These are phyloP conservation scores for Cyberlindnera suaveolens DNA, from an alignment of 805 yeast genomes.

Conservation along the genomic window DNA sequence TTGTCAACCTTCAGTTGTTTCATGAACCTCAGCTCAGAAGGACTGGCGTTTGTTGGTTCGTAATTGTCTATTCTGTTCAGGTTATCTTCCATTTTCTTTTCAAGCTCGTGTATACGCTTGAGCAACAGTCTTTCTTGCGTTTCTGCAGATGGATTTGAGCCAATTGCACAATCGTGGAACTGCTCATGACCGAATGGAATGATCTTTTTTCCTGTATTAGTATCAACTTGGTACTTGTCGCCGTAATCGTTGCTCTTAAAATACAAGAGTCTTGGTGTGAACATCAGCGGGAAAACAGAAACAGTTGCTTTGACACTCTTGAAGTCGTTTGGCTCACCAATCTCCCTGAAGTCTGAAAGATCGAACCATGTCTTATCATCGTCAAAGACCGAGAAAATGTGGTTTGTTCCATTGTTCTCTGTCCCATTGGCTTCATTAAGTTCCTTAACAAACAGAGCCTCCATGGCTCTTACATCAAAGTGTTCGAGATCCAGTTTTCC, in stretches of 20 bases:
- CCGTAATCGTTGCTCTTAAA: slow-evolving; percentile 54
- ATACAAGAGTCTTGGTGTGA: slow-evolving; percentile 65
- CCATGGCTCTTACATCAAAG: slow-evolving; percentile 56
- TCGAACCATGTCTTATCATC: slow-evolving; percentile 59
- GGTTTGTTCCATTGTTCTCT: slow-evolving; percentile 5
- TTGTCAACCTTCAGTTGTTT: slow-evolving; percentile 19
- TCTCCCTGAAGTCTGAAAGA: slow-evolving; percentile 53
- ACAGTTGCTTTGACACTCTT: slow-evolving; percentile 35
- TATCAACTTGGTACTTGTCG: slow-evolving; percentile 33
- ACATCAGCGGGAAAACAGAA: slow-evolving; percentile 53
- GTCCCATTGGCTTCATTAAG: slow-evolving; percentile 5
- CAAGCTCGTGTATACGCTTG: slow-evolving; percentile 12
- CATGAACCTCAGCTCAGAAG: slow-evolving; percentile 7
- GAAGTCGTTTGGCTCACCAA: slow-evolving; percentile 34
- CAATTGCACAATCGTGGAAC: slow-evolving; percentile 54
- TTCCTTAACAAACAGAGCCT: slow-evolving; percentile 36
- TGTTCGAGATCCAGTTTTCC: slow-evolving; percentile 55
- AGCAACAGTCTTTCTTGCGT: slow-evolving; percentile 36
- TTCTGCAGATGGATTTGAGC: slow-evolving; percentile 34
- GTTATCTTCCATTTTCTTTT: slow-evolving; percentile 30
- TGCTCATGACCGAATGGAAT: slow-evolving; percentile 45
- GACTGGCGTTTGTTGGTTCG: slow-evolving; percentile 22
- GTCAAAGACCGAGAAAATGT: slow-evolving; percentile 38
- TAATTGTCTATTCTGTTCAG: slow-evolving; percentile 16
- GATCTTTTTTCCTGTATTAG: slow-evolving; percentile 27